Evolutionary conservation across 306 rosid genomes (phyloP).

Genomic region (Acacia crassicarpa): DNA sequence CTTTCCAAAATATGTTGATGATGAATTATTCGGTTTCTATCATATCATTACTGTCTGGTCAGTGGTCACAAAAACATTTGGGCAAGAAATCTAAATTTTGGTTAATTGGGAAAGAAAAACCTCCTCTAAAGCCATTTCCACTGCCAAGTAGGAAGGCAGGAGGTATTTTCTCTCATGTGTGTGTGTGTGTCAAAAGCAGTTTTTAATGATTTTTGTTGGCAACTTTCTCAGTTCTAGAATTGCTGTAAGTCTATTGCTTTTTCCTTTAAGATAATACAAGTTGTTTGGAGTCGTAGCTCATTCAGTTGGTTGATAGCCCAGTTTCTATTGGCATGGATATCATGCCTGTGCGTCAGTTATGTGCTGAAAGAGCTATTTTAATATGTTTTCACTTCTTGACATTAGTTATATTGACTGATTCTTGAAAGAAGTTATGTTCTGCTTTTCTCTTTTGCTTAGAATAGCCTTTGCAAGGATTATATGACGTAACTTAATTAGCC

Average conservation of each 20-base stretch:
- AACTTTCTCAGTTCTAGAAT: background rate
- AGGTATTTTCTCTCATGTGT: background rate
- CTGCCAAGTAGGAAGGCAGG: background rate
- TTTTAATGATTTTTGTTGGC: background rate
- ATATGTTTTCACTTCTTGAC: constrained; percentile 9
- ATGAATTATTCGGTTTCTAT: constrained; percentile 7
- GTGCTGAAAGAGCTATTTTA: background rate
- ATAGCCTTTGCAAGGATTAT: too few relatives aligned
- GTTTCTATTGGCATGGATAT: too few relatives aligned
- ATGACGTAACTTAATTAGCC: background rate
- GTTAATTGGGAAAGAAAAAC: background rate
- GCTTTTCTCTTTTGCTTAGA: constrained; percentile 32
- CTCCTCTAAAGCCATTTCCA: background rate
- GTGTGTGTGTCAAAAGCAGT: too few relatives aligned
- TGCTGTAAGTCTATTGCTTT: background rate
- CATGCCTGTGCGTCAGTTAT: too few relatives aligned
- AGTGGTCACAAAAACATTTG: background rate
- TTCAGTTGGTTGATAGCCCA: too few relatives aligned
- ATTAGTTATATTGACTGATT: background rate
- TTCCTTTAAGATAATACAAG: too few relatives aligned
- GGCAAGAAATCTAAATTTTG: background rate
- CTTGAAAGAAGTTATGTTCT: constrained; percentile 14
- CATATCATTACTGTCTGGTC: background rate
- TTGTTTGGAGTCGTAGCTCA: too few relatives aligned
- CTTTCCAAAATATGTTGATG: background rate